Base-by-base conservation (phyloP, 805 yeast species). In the Debaryomyces tyrocola region DNA sequence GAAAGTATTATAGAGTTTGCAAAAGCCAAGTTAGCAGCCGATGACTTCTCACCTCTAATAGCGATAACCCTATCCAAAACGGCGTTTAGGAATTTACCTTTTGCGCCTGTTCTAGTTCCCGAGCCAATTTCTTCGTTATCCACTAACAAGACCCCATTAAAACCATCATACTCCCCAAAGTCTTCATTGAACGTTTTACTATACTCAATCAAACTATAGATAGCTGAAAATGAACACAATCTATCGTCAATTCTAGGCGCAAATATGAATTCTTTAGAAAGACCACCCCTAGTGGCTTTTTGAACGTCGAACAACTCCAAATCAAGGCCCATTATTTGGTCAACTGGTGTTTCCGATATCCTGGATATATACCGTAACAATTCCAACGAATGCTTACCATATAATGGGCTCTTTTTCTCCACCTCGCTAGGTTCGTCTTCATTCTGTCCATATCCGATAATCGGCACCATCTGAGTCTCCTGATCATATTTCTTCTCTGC, bases 91-190 rank as follows among this genome's bases (percentile, higher is more conserved):
- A 73, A 61, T 27, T 66, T 64, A 1, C 74, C 72, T 20, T 57
- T 56, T 1, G 73, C 77, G 0, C 77, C 77, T 0, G 75, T 69
- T 35, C 74, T 53, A 2, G 73, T 59, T 2, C 51, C 60, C 28
- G 74, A 67, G 2, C 77, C 77, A 15, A 73, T 67, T 41, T 73
- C 77, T 50, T 73, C 77, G 50, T 70, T 59, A 50, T 73, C 69
- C n/a, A 64, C 65, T 20, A 72, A 61, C 37, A 63, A 59, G 4
- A 69, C 70, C 5, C 64, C 58, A 42, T 52, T 56, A 17, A 70
- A 60, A 1, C 69, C 72, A 21, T 57, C 58, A 50, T 57, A 62
- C 4, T 50, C 50, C 4, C 49, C 45, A 10, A 69, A 51, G 1
- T 41, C 33, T 10, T 28, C 11, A 17, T 24, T 47, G 29, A 57